Base-by-base conservation (phyloP, 345 rosid genomes). In the Sonneratia alba region DNA sequence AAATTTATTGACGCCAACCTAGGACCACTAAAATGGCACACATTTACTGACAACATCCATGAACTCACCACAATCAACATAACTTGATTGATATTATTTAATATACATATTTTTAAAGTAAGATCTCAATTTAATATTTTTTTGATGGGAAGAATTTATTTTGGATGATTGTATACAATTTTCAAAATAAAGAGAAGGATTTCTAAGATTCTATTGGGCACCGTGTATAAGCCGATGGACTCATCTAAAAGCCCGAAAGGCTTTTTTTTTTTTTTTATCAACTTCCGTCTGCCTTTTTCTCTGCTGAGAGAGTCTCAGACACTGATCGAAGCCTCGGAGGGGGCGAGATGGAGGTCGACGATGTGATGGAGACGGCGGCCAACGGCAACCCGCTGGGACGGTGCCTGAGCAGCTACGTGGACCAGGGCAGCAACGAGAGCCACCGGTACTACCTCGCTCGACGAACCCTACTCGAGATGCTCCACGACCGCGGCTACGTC, bases 381-480 rank as follows among this genome's bases (percentile, higher is more conserved):
- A 74, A 66, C 36, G 77, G 79, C 66, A 77, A 45, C 18, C 61
- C 71, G 34, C 3, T 64, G 4, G 79, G 64, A 27, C 76, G 22
- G 45, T 89, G 97, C 83, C 73, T 91, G 76, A 75, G 81, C 81
- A 78, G 88, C 66, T 85, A 69, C 73, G 77, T 78, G 2, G 96
- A 94, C 55, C 77, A 79, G 43, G 88, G 85, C 18, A 88, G 87
- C 79, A 71, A 65, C n/a, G 97, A 88, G 73, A 83, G 87, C 75
- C 97, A 83, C 78, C 81, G 90, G 69, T 90, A 84, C 83, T 91
- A 77, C 76, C 87, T 91, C 18, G 79, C 97, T 0, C 82, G 96
- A 7, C 81, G 81, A 68, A 89, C 90, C n/a, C 84, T 82, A 7
- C 80, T 93, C 66, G 96, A 88, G 87, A 93, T 93, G 97, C 82